Evolutionary conservation across 768 basidiomycete genomes (phyloP).

Genomic region (Lactifluus piperatus): DNA sequence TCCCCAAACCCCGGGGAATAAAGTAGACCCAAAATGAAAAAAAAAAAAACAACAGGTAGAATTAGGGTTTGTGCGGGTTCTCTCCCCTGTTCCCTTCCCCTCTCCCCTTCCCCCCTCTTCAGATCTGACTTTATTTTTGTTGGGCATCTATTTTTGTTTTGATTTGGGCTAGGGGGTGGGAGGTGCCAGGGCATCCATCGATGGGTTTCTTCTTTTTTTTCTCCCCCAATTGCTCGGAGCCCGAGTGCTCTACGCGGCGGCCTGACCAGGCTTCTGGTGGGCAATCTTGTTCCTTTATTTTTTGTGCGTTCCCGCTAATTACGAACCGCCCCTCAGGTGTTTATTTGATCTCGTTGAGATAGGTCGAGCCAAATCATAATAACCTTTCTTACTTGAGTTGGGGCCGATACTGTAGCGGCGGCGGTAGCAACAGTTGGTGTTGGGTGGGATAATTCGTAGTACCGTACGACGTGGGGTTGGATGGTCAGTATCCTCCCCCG

Average conservation of each 20-base stretch:
- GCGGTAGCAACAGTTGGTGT: background rate
- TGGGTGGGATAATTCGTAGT: background rate
- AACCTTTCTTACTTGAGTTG: background rate
- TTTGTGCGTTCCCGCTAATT: too few relatives aligned
- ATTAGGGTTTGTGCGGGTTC: background rate
- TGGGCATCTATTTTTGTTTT: too few relatives aligned
- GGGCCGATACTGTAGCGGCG: background rate
- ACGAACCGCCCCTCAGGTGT: background rate
- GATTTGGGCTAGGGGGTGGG: too few relatives aligned
- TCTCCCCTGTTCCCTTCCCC: too few relatives aligned
- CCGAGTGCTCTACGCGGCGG: background rate
- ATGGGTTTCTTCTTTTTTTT: background rate
- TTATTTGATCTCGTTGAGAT: background rate
- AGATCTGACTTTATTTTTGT: too few relatives aligned
- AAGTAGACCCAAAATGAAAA: too few relatives aligned
- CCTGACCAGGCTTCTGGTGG: background rate
- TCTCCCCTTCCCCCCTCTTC: too few relatives aligned
- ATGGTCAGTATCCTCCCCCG: background rate
- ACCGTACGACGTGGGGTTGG: background rate
- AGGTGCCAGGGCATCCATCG: too few relatives aligned
- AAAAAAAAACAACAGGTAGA: background rate
- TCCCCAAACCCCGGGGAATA: too few relatives aligned
- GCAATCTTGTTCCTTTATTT: background rate
- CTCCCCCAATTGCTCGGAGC: too few relatives aligned
- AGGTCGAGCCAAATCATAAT: background rate